A percentile compares a stretch with the other conserved stretches of the same genome.
Conservation (phyloP, 2,329 filamentous ascomycete genomes). For the Colletotrichum navitas region DNA sequence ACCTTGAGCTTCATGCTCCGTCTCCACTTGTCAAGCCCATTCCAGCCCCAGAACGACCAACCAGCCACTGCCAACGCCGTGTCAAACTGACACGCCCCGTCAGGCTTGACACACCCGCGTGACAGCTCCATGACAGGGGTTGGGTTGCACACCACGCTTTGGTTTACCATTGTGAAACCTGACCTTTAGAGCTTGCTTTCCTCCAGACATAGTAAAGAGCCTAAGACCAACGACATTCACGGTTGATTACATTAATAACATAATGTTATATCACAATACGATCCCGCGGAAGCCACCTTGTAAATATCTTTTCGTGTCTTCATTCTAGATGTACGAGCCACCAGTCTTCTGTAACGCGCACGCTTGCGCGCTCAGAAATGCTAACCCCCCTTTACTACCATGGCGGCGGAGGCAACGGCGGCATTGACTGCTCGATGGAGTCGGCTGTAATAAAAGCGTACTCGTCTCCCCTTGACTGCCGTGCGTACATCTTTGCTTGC, state of each 20-base stretch:
- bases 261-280: not conserved
- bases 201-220: not conserved
- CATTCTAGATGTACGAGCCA: constrained; percentile 41
- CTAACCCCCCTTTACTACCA: constrained; percentile 19
- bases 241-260: not conserved
- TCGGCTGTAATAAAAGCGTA: constrained; percentile 32
- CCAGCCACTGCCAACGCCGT: not conserved
- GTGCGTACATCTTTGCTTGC: constrained; percentile 31
- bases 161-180: not conserved
- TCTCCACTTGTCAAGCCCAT: constrained; percentile 19
- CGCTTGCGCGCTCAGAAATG: constrained; percentile 23
- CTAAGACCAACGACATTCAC: not conserved
- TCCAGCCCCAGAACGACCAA: constrained; percentile 7
- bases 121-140: constrained; percentile 18
- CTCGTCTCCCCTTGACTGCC: constrained; percentile 22
- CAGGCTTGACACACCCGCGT: constrained; percentile 5
- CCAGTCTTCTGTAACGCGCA: constrained; percentile 28
- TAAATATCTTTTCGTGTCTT: constrained; percentile 38
- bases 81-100: constrained; percentile 8
- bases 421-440: constrained; percentile 13
- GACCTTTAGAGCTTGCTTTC: not conserved
- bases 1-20: not conserved
- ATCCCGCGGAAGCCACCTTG: constrained; percentile 5
- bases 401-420: constrained; percentile 1
- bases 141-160: not conserved